Base-by-base conservation (phyloP, 2,329 filamentous ascomycete species). In the Exophiala phaeomuriformis region DNA sequence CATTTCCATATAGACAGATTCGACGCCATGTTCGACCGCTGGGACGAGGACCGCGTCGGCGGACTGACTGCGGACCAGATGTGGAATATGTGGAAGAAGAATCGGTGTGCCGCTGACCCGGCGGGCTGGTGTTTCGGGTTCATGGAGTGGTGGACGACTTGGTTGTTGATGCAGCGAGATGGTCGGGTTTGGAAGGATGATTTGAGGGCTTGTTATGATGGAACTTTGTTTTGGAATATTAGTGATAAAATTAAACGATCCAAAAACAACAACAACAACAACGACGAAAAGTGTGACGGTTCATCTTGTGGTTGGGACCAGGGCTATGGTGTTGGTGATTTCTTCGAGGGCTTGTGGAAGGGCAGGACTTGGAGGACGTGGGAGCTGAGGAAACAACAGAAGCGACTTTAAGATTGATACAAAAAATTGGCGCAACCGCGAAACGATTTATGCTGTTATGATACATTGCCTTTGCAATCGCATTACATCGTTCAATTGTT, bases 11-110 rank as follows among this genome's bases (percentile, higher is more conserved):
- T 72, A 36, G 71, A 75, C 61, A 65, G 68, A 9, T 77, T 76
- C 52, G 74, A 77, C 61, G 72, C 76, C 40, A 65, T 77, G 36
- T 77, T 77, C 54, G 59, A 66, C 3, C 76, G 75, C 58, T 77
- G 74, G 60, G 69, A 72, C 49, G 36, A 64, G 39, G 55, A 64
- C 31, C n/a, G 67, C 54, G 64, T 70, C 60, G 66, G 71, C 8
- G 69, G 69, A 1, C 52, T 77, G 53, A 69, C 68, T 1, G 49
- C 71, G 1, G 60, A 64, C 35, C 73, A 76, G 58, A 53, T 75
- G 44, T 61, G 64, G 31, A 61, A 64, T 6, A 61, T 71, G 61
- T 66, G 70, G 59, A 69, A 68, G 52, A 72, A 71, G 4, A 71
- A 76, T 62, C 62, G 72, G n/a, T 63, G 69, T 53, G 57, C 65